Percentiles rank a stretch among this genome's conserved stretches.
These are phyloP conservation scores for Cerrena zonata DNA, from an alignment of 1,284 basidiomycete genomes.

Conservation along the genomic window DNA sequence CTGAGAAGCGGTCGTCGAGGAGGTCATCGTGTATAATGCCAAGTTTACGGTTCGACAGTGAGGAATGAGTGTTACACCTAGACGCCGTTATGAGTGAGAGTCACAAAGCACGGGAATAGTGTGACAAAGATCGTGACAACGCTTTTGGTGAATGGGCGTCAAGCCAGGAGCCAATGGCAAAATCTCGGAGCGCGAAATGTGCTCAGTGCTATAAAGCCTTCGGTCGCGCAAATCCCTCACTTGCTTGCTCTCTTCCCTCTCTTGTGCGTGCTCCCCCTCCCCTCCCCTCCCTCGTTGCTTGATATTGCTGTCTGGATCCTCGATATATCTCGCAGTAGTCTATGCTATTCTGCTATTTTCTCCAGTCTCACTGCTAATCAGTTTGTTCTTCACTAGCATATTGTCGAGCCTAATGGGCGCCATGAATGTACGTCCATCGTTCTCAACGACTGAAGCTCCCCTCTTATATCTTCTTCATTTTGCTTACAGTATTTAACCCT, in stretches of 20 bases:
- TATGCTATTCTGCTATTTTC: background rate
- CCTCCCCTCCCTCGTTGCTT: background rate
- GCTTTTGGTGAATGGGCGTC: background rate
- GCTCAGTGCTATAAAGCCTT: background rate
- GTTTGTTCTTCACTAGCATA: background rate
- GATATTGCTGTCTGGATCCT: background rate
- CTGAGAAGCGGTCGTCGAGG: conserved; percentile 76
- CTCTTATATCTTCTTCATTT: no score
- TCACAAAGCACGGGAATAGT: background rate
- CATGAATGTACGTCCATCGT: background rate
- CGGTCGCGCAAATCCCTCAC: background rate
- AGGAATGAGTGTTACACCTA: background rate
- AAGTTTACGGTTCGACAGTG: background rate
- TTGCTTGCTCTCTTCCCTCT: background rate
- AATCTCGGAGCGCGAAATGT: background rate
- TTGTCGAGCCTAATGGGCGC: background rate
- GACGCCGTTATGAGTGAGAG: background rate
- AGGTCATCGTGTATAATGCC: conserved; percentile 63
- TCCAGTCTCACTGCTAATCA: background rate
- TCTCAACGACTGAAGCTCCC: no score
- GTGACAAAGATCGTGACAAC: no score
- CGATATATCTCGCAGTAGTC: background rate
- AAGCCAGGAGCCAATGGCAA: background rate
- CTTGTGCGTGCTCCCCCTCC: background rate
- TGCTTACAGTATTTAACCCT: no score